Conservation (phyloP, 1,284 basidiomycete species). For the Mycena sp. region DNA sequence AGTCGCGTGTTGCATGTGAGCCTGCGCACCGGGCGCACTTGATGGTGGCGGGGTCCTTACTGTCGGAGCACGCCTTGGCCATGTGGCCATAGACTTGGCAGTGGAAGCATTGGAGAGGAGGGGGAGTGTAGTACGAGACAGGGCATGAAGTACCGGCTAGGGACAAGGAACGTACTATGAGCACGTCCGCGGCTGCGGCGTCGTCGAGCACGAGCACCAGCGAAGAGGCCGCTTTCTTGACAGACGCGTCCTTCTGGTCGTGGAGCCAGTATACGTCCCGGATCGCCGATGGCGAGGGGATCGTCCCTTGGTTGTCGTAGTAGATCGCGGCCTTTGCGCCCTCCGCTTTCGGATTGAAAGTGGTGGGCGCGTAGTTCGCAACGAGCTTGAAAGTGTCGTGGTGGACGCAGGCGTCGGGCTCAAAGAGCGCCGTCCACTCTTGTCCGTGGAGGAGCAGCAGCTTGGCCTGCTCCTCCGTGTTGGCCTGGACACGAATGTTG, state of each 20-base stretch:
- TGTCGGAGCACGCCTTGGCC: constrained; percentile 9
- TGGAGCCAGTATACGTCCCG: background rate
- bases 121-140: background rate
- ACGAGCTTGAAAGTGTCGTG: background rate
- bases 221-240: constrained; percentile 1
- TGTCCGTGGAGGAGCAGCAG: no score
- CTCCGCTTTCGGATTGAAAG: no score
- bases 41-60: constrained; percentile 5
- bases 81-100: constrained; percentile 9
- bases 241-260: constrained; percentile 5
- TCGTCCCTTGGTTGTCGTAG: constrained; percentile 2
- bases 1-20: constrained; percentile 1
- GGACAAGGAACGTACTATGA: background rate
- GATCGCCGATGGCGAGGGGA: background rate
- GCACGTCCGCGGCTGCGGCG: background rate
- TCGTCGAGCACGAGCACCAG: constrained; percentile 6
- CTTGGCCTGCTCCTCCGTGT: no score
- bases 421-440: no score
- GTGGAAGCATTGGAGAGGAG: constrained; percentile 5
- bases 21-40: constrained; percentile 11
- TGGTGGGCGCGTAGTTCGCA: constrained; percentile 5
- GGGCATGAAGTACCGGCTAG: constrained; percentile 3
- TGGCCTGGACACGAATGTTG: constrained; percentile 4
- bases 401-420: background rate
- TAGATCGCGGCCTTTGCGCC: constrained; percentile 7